Conservation (phyloP, 208 protist genomes). For the Endotrypanum monterogeii region DNA sequence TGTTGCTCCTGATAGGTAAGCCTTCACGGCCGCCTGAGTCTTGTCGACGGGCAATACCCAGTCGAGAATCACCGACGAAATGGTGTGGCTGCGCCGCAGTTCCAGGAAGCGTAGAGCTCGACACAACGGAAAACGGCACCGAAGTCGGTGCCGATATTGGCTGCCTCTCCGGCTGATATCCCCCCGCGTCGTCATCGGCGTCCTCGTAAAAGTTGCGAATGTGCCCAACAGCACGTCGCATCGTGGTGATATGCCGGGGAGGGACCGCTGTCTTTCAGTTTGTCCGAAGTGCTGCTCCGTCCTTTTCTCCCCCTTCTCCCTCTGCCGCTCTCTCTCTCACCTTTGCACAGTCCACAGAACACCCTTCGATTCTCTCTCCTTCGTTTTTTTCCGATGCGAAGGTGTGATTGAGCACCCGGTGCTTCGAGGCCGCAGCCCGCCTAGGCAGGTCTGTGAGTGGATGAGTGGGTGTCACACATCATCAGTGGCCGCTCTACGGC, state of each 20-base stretch:
- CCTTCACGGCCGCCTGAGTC: neutral
- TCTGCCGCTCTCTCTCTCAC: neutral
- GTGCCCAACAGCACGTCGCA: conserved; percentile 11
- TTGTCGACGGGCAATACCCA: neutral
- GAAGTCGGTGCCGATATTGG: neutral
- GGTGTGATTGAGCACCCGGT: no score
- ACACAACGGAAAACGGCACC: neutral
- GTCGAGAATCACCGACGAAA: neutral
- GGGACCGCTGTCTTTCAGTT: neutral
- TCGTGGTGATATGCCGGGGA: neutral
- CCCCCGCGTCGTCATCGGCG: conserved; percentile 2
- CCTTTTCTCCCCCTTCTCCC: no score
- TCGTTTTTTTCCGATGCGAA: no score
- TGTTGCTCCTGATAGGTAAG: conserved; percentile 1
- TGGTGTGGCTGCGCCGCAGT: neutral
- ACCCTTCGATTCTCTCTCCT: neutral
- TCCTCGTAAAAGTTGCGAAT: conserved; percentile 29
- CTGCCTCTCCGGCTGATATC: neutral
- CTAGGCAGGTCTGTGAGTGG: no score
- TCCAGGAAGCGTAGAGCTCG: neutral
- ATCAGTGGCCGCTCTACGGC: no score
- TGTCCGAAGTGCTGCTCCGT: neutral
- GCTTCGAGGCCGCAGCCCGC: no score
- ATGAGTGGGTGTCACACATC: no score
- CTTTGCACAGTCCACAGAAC: no score